These are phyloP conservation scores for Tolypocladium tropicale DNA, from an alignment of 2,329 filamentous ascomycete genomes.

Conservation along the genomic window DNA sequence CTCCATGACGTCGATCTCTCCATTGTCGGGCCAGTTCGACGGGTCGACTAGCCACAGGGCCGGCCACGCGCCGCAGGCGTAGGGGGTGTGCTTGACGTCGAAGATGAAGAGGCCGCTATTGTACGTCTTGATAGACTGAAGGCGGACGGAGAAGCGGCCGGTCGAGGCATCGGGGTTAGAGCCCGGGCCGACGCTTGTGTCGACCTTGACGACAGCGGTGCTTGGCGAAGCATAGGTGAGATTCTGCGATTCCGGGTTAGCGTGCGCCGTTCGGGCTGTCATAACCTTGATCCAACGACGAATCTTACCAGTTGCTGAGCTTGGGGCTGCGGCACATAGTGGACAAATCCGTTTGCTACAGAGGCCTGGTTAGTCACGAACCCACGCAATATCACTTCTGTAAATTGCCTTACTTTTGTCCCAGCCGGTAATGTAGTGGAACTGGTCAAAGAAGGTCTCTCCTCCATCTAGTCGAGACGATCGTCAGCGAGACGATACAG, in stretches of 20 bases:
- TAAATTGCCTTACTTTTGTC: constrained; percentile 30
- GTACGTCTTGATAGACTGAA: constrained; percentile 51
- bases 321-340: constrained; percentile 36
- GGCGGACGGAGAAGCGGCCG: constrained; percentile 52
- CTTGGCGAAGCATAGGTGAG: constrained; percentile 47
- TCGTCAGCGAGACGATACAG: not conserved
- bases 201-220: constrained; percentile 48
- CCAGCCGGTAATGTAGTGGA: constrained; percentile 40
- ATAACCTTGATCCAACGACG: not conserved
- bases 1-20: constrained; percentile 56
- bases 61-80: constrained; percentile 55
- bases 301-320: constrained; percentile 32
- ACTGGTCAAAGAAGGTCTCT: constrained; percentile 42
- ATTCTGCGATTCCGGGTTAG: constrained; percentile 33
- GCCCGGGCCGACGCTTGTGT: constrained; percentile 42
- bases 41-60: constrained; percentile 56
- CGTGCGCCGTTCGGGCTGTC: not conserved
- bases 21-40: constrained; percentile 50
- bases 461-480: constrained; percentile 32
- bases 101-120: constrained; percentile 57
- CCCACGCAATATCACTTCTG: not conserved
- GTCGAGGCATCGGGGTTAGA: constrained; percentile 40
- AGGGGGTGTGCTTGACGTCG: constrained; percentile 53
- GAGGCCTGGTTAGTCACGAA: not conserved
- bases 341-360: constrained; percentile 37